Base-by-base conservation (phyloP, 1,284 basidiomycete species). In the Pyrrhoderma lamaoense region DNA sequence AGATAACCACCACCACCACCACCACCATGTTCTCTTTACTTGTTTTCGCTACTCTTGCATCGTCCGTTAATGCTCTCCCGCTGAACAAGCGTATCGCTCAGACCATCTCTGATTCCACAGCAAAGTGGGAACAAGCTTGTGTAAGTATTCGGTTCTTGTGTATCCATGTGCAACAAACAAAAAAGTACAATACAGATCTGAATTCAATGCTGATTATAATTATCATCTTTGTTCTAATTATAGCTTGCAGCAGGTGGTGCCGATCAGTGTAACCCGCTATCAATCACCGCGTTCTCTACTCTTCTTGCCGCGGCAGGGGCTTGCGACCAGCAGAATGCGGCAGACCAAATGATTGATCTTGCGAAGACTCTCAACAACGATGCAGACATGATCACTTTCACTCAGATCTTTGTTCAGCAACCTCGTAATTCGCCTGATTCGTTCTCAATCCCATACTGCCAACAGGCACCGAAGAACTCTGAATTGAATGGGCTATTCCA, bases 321-420 rank as follows among this genome's bases (percentile, higher is more conserved):
- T 46, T 84, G 81, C 59, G 80, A 75, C 11, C 81, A 84, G 62
- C 81, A 84, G 59, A 62, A 83, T 59, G 69, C 74, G 8, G 80
- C 76, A 8, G 81, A 84, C 59, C 59, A 62, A 14, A 79, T 83
- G 76, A 70, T 84, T 53, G 71, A 76, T 59, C 71, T 83, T 25
- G 77, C 76, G 35, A 82, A 82, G 62, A 61, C 69, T 18, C 71
- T 83, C 45, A 72, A 74, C 53, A 79, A 70, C 60, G 66, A 76
- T 56, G 50, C 72, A 1, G 68, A 75, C 47, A 80, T 82, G 79
- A 77, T 83, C 65, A 63, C 61, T 37, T 65, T 79, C 46, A 66
- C 80, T 0, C 79, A 82, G 62, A 68, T 82, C 52, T 64, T 80
- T 58, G 72, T 67, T 5, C 80, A 82, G 61, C 80, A 82, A 62